Evolutionary conservation across 495 filamentous ascomycete genomes (phyloP), one percentile per base, ranked within the genome.

Genomic region (Podospora pseudocomata): DNA sequence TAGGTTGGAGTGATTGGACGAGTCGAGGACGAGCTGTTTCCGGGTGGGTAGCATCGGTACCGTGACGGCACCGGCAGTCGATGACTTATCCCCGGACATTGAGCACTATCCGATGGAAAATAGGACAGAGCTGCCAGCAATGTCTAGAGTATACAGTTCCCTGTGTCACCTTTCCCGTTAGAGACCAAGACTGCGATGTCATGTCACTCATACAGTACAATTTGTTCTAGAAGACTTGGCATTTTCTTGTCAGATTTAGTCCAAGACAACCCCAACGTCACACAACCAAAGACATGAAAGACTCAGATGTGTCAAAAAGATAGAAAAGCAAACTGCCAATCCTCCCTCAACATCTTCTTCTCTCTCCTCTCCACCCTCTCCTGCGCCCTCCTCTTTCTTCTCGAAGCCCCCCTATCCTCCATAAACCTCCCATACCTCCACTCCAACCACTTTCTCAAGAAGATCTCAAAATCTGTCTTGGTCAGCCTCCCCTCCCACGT

Each of bases 361-460:
- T 26, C 55, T n/a, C 13, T 58, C 23, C n/a, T 19, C 7, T 19
- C 55, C 55, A 58, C 15, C 19, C 4, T 19, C 55, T 18, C n/a
- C n/a, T 6, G n/a, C 18, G 49, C 7, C 49, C 27, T 58, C 64
- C 27, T 66, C 27, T 39, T 49, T 18, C 20, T 66, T 26, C 39
- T 65, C 63, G 5, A 20, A 7, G 15, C 39, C 13, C 18, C 18
- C 56, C 26, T 59, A 23, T 59, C 19, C 26, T 59, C 26, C 56
- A 9, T 20, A 9, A 23, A 20, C 56, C 26, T 19, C 19, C 18
- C 56, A 23, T n/a, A 23, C 26, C 19, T 59, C 19, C 19, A 59
- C 56, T 27, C 26, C 59, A 26, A 61, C 59, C 61, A 63, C 20
- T n/a, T 63, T 32, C 28, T 32, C 27, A 63, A 19, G 13, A 63